Conservation (phyloP, 2,329 filamentous ascomycete genomes). For the Penicillium sp. region DNA sequence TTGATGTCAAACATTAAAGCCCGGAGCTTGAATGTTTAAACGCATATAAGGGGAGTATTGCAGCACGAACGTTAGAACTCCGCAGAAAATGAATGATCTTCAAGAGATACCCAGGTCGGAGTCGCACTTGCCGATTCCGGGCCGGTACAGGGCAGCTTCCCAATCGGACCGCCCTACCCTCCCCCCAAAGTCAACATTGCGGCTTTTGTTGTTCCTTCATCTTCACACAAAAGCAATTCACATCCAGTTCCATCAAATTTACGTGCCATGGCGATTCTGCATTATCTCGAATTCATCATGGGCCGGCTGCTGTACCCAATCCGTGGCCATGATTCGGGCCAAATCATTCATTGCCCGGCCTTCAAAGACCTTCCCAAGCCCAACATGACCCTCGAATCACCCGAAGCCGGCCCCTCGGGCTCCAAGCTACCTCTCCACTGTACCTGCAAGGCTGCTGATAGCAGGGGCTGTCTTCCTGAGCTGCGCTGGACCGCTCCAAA, state of each 20-base stretch:
- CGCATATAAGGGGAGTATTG: background rate
- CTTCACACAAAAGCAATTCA: background rate
- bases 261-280: background rate
- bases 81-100: background rate
- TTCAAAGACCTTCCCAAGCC: slow-evolving; percentile 23
- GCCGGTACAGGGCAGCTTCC: slow-evolving; percentile 17
- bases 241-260: too few species aligned
- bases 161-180: background rate
- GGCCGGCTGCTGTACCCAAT: slow-evolving; percentile 24
- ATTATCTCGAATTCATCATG: slow-evolving; percentile 22
- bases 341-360: slow-evolving; percentile 21
- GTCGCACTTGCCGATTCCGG: slow-evolving; percentile 19
- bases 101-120: too few species aligned
- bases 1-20: background rate
- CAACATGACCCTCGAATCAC: slow-evolving; percentile 25
- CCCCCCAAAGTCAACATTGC: background rate
- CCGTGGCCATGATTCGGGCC: slow-evolving; percentile 25
- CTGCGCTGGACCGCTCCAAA: slow-evolving; percentile 24
- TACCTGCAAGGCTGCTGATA: slow-evolving; percentile 23
- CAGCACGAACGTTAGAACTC: background rate
- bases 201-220: background rate
- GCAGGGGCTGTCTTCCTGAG: slow-evolving; percentile 22
- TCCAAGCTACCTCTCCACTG: slow-evolving; percentile 22
- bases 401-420: slow-evolving; percentile 24
- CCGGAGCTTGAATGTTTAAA: background rate